Conservation (phyloP, 805 yeast genomes). For the Grigorovia humatica region DNA sequence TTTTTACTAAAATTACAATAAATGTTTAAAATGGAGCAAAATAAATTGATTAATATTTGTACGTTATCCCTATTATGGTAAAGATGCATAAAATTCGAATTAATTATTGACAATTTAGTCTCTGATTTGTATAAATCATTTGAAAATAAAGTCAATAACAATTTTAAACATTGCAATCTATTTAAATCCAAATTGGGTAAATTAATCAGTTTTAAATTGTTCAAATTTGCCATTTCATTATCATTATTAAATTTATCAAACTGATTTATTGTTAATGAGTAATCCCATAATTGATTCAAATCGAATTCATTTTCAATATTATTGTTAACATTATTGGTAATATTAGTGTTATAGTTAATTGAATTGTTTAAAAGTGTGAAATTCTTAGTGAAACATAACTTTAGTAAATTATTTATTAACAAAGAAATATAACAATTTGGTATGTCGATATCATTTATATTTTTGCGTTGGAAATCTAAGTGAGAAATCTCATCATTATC, state of each 20-base stretch:
- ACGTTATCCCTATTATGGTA: neutral
- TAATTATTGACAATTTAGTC: neutral
- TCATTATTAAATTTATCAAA: slow-evolving; percentile 15
- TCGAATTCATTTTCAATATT: slow-evolving; percentile 70
- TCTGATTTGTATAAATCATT: slow-evolving; percentile 40
- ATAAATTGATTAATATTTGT: neutral
- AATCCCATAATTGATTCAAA: neutral
- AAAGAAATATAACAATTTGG: slow-evolving; percentile 6
- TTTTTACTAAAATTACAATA: neutral
- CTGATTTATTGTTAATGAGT: neutral
- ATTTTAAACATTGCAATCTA: slow-evolving; percentile 55
- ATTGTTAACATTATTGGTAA: slow-evolving; percentile 19
- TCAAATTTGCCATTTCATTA: slow-evolving; percentile 10
- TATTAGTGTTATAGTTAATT: neutral
- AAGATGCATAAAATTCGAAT: neutral
- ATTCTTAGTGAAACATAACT: slow-evolving; percentile 22
- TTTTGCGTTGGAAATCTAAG: neutral
- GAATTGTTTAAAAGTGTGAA: slow-evolving; percentile 16
- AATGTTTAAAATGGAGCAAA: neutral
- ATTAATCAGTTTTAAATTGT: slow-evolving; percentile 1
- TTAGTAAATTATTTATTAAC: slow-evolving; percentile 17
- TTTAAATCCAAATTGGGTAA: slow-evolving; percentile 44
- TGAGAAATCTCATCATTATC: neutral
- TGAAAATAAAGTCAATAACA: slow-evolving; percentile 53
- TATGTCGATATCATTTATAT: neutral